Base-by-base conservation (phyloP, 306 rosid species). In the Fragaria vesca region DNA sequence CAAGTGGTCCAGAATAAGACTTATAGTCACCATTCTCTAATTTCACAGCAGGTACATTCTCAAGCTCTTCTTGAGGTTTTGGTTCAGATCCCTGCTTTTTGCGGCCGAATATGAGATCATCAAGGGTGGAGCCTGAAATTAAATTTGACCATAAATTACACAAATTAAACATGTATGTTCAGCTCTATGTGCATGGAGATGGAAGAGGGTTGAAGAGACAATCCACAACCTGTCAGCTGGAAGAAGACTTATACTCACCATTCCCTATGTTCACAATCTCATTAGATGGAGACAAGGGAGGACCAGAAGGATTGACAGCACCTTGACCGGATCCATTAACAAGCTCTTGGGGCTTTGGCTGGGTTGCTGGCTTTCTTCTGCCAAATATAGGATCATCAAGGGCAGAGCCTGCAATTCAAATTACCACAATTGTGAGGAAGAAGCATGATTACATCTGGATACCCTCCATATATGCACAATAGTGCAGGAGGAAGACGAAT, bases 91-190 rank as follows among this genome's bases (percentile, higher is more conserved):
- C 50, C 86, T 80, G 86, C 82, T 78, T 88, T 83, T 43, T 81
- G 74, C 70, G 77, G 66, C 86, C 88, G 61, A 86, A 83, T 45
- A 74, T 75, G 62, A 90, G 85, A 85, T 88, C 58, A 72, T 80
- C 85, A 73, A 82, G 82, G 40, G 79, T 42, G 2, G 88, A 76
- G 32, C 90, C 98, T 91, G 83, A 85, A 88, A 76, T 78, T 51
- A 54, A 43, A 79, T 81, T 69, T 71, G 46, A 74, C 66, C 71
- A 16, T 66, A 62, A 42, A 48, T 62, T 73, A 52, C 12, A 51
- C 70, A 36, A 84, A 75, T 86, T 80, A 57, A 80, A 48, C 28
- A 50, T 42, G 46, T 17, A 34, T 12, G 18, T 74, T n/a, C n/a
- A 36, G 28, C 47, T 66, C 40, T 32, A 12, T 62, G 21, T 47